Base-by-base conservation (phyloP, 192 early-diverging fungal species). In the Podochytrium sp. region DNA sequence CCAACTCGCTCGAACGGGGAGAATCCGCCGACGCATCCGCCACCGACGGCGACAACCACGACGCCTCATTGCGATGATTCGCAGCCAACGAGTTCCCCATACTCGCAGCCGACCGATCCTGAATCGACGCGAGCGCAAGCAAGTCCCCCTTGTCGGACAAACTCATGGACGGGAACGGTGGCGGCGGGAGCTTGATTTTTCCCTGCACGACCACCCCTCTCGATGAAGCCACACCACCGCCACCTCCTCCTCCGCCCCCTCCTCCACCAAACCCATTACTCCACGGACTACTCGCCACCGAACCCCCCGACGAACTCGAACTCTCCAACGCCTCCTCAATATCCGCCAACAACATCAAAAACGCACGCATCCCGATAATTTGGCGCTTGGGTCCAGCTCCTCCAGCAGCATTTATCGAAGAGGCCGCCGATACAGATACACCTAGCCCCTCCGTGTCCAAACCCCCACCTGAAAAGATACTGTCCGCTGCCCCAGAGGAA, bases 281-380 rank as follows among this genome's bases (percentile, higher is more conserved):
- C 73, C 64, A 66, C 52, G 73, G 73, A 38, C 23, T 53, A 7
- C n/a, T 25, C 29, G 33, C 20, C n/a, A n/a, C n/a, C 20, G 39
- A 39, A 20, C 71, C 71, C 10, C 71, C 71, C 42, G 62, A 57
- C 10, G 73, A 65, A 27, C 34, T 65, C 2, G 73, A 65, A 18
- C 10, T 30, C 39, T 67, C 55, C 18, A 85, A 43, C 0, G 72
- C 78, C 25, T 88, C 84, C 61, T 92, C 93, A 33, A 92, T 80
- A 52, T 92, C 91, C 0, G 87, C 77, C n/a, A 96, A 72, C 34
- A 95, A 80, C 34, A 93, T 57, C 69, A 90, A 78, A 67, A 95
- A 92, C 3, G 91, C 82, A 16, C 90, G 73, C 5, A 96, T 77
- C 0, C 86, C 95, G 53, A 95, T 88, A 2, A 89, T 89, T 77